Evolutionary conservation across 176 grass and related monocot species (phyloP), one percentile per base, ranked within the genome.

Genomic region (Bromus sterilis): DNA sequence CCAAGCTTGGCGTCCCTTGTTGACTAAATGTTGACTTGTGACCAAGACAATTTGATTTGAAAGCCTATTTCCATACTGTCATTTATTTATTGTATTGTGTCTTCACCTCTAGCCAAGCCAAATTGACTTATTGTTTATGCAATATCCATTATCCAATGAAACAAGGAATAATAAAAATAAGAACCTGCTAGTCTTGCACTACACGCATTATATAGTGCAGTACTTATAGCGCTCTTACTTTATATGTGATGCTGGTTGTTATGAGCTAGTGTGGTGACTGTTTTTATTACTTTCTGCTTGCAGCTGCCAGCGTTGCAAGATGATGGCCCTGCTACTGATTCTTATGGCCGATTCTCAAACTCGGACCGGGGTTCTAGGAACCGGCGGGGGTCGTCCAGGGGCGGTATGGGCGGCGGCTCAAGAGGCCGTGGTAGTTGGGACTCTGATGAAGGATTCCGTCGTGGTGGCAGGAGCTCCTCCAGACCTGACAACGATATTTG

Each of bases 291-390:
- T 89, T 43, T 31, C 23, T 82, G 49, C 75, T 78, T 88, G 78
- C 94, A 99, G 96, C 89, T 99, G 39, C 96, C 96, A 36, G 85
- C 83, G 13, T 87, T 99, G 56, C 96, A 95, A 93, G 96, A 99
- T 84, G 96, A 99, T 75, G 93, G 88, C 12, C 93, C 96, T 64
- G 29, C 82, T 66, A 90, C 80, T 26, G 93, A 99, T 33, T 67
- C 80, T 70, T 99, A 99, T 33, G 93, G 93, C 1, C 84, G 91
- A 9, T 99, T 99, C 80, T 90, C 91, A 34, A 95, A 89, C 59
- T 63, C 60, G 4, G 93, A 91, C 48, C 86, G 82, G 18, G 82
- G 83, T 66, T 94, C 83, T 66, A 87, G 77, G 64, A 88, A 87
- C 30, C 71, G 84, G 41, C 62, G 46, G 68, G 68, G 68, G 14